Evolutionary conservation across 1,284 basidiomycete species (phyloP).

Genomic region (Rhodotorula mucilaginosa): DNA sequence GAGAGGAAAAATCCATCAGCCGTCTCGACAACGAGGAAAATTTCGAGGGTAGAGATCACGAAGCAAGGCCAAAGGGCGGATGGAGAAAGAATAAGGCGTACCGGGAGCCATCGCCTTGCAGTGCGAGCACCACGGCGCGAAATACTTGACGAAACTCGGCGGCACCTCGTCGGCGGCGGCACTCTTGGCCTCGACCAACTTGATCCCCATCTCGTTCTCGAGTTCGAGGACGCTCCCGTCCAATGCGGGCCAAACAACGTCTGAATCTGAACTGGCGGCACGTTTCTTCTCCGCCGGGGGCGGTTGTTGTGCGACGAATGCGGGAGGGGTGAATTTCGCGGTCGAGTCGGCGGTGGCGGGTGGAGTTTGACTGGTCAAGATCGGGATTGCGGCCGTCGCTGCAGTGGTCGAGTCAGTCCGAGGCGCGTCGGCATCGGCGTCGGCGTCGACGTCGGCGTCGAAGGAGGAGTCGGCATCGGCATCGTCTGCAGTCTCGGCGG

Average conservation of each 20-base stretch:
- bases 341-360: background rate
- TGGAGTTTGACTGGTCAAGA: slow-evolving; percentile 2
- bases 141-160: slow-evolving; percentile 82
- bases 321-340: slow-evolving; percentile 3
- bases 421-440: background rate
- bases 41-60: no score
- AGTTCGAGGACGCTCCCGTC: slow-evolving; percentile 38
- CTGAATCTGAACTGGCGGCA: background rate
- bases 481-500: no score
- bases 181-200: slow-evolving; percentile 9
- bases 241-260: slow-evolving; percentile 3
- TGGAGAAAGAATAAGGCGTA: slow-evolving; percentile 25
- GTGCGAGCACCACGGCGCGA: slow-evolving; percentile 89
- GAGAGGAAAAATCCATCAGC: background rate
- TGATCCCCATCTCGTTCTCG: slow-evolving; percentile 7
- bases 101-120: slow-evolving; percentile 54
- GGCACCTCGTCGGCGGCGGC: slow-evolving; percentile 48
- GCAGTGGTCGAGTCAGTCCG: background rate
- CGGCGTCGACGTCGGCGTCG: background rate
- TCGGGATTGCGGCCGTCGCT: no score
- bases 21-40: background rate
- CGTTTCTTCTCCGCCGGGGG: slow-evolving; percentile 17
- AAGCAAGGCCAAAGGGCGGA: no score
- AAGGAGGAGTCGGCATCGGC: background rate
- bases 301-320: slow-evolving; percentile 17